Conservation (phyloP, 2,329 filamentous ascomycete genomes). For the Periconia sp. region DNA sequence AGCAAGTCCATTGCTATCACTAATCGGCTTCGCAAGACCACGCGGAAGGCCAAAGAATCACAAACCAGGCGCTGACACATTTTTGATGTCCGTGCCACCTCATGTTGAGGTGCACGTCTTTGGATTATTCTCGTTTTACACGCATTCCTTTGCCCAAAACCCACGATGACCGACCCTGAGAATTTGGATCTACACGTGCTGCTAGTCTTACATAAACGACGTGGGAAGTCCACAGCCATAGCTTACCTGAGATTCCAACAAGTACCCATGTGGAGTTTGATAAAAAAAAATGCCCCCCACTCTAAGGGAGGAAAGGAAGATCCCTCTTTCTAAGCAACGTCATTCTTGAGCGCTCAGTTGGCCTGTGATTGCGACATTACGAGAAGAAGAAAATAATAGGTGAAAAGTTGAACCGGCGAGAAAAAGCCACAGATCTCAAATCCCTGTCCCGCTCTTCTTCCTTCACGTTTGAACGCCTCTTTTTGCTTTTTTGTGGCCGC, state of each 20-base stretch:
- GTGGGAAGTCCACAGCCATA: not conserved
- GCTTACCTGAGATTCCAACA: not conserved
- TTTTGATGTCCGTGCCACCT: not conserved
- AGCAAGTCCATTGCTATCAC: not conserved
- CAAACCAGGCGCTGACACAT: not conserved
- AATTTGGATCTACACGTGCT: not conserved
- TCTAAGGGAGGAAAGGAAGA: no score
- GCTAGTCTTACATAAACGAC: not conserved
- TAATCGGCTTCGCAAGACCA: not conserved
- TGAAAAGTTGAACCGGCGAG: not conserved
- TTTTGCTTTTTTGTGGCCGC: not conserved
- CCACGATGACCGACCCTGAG: not conserved
- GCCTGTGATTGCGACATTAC: no score
- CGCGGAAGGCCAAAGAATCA: no score
- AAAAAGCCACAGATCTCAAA: not conserved
- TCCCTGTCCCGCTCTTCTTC: not conserved
- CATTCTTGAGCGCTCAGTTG: no score
- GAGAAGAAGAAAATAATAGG: not conserved
- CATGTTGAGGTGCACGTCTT: not conserved
- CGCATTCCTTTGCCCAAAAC: not conserved
- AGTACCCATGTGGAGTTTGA: no score
- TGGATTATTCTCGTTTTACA: not conserved
- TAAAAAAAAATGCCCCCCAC: no score
- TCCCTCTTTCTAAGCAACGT: no score
- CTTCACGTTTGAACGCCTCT: not conserved